Evolutionary conservation across 2,329 filamentous ascomycete species (phyloP).

Genomic region (Colletotrichum euphorbiae): DNA sequence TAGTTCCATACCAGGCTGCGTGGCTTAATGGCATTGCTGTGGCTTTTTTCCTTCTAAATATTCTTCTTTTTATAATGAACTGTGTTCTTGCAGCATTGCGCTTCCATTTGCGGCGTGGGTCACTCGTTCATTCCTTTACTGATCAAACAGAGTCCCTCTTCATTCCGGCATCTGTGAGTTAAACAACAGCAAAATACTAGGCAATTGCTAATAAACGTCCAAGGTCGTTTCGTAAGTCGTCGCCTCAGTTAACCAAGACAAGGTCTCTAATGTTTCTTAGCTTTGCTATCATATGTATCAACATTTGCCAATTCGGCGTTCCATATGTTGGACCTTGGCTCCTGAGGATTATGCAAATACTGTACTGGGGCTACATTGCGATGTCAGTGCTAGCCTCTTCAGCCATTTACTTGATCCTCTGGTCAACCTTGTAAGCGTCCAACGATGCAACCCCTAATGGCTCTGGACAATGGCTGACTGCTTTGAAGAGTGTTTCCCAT

Average conservation of each 20-base stretch:
- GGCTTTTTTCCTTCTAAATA: slow-evolving; percentile 72
- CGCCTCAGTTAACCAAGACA: background rate
- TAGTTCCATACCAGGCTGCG: slow-evolving; percentile 63
- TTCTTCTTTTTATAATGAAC: slow-evolving; percentile 72
- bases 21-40: slow-evolving; percentile 71
- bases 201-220: slow-evolving; percentile 6
- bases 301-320: slow-evolving; percentile 80
- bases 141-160: slow-evolving; percentile 85
- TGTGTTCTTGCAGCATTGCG: slow-evolving; percentile 73
- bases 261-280: slow-evolving; percentile 57
- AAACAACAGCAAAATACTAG: background rate
- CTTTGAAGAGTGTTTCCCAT: slow-evolving; percentile 67
- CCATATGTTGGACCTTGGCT: slow-evolving; percentile 73
- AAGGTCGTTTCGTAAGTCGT: slow-evolving; percentile 59
- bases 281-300: slow-evolving; percentile 81
- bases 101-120: slow-evolving; percentile 77
- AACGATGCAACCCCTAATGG: too few species aligned
- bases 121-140: slow-evolving; percentile 76
- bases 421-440: slow-evolving; percentile 65
- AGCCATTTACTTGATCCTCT: slow-evolving; percentile 80
- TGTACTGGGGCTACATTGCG: slow-evolving; percentile 81
- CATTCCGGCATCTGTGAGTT: slow-evolving; percentile 72
- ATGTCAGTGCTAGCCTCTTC: slow-evolving; percentile 76
- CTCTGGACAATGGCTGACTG: background rate
- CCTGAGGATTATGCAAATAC: slow-evolving; percentile 66